Evolutionary conservation across 306 rosid species (phyloP), one percentile per base, ranked within the genome.

Genomic region (Vicia faba): DNA sequence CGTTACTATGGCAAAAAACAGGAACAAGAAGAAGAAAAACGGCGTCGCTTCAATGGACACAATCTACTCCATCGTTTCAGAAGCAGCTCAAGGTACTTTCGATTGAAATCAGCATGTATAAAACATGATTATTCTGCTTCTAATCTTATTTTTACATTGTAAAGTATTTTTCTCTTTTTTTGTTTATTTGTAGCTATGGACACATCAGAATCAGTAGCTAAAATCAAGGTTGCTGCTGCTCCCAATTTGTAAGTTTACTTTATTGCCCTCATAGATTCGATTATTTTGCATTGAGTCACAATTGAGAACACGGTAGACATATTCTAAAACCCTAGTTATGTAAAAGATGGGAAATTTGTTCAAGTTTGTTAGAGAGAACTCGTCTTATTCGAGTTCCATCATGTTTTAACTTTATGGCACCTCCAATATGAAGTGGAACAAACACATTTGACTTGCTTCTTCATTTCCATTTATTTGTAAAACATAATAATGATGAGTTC

Each of bases 111-210:
- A n/a, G n/a, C n/a, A n/a, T n/a, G n/a, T n/a, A n/a, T n/a, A n/a
- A n/a, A n/a, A n/a, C n/a, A n/a, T n/a, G n/a, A 5, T 31, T 31
- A 15, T 16, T 66, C 12, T 15, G 4, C 12, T 51, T 15, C 15
- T 7, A 19, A 15, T 43, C 33, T 48, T 31, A n/a, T 35, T 31
- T 2, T 11, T 53, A 23, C 14, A 48, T n/a, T 58, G 8, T 43
- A 3, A 55, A 28, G 5, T 61, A 2, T 26, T 45, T 11, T 61
- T 8, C 11, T n/a, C n/a, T n/a, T n/a, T n/a, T n/a, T 62, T 18
- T 61, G 40, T 36, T 72, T 61, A 28, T 43, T 25, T 64, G 71
- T 70, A 88, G 92, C 84, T 19, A 91, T 88, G 97, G 97, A 91
- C 49, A 86, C 86, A 19, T 71, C 91, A 2, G 92, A 84, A 69